Conservation (phyloP, 2,329 filamentous ascomycete genomes). For the Paramyrothecium roridum region DNA sequence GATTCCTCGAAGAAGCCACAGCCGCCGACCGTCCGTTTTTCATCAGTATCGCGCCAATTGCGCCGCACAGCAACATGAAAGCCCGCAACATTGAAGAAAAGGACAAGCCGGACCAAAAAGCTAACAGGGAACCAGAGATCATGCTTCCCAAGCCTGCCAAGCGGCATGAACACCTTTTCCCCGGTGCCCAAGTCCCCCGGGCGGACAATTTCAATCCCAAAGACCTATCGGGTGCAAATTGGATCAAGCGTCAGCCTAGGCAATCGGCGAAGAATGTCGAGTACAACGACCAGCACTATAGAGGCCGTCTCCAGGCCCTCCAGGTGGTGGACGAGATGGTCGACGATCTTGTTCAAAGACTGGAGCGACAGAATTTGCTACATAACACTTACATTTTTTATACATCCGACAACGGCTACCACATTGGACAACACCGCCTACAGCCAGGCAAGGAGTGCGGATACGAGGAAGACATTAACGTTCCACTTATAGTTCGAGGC, state of each 20-base stretch:
- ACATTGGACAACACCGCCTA: constrained; percentile 57
- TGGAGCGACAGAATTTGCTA: constrained; percentile 53
- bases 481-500: constrained; percentile 55
- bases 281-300: constrained; percentile 49
- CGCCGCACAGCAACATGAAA: constrained; percentile 58
- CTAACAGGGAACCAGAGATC: constrained; percentile 6
- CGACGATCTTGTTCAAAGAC: constrained; percentile 38
- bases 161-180: constrained; percentile 61
- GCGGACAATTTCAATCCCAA: constrained; percentile 66
- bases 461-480: constrained; percentile 58
- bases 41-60: constrained; percentile 61
- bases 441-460: constrained; percentile 56
- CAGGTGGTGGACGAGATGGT: constrained; percentile 56
- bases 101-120: constrained; percentile 1
- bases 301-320: constrained; percentile 46
- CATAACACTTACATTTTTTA: constrained; percentile 61
- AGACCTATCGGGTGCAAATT: constrained; percentile 36
- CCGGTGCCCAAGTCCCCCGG: constrained; percentile 56
- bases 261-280: constrained; percentile 38
- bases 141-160: constrained; percentile 51
- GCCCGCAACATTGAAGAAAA: neutral
- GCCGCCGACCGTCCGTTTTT: constrained; percentile 60
- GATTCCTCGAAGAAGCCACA: constrained; percentile 60
- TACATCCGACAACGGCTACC: constrained; percentile 59
- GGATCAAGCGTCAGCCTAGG: constrained; percentile 38